Evolutionary conservation across 1,139 yeast species (phyloP).

Genomic region (Hyphopichia fennica): DNA sequence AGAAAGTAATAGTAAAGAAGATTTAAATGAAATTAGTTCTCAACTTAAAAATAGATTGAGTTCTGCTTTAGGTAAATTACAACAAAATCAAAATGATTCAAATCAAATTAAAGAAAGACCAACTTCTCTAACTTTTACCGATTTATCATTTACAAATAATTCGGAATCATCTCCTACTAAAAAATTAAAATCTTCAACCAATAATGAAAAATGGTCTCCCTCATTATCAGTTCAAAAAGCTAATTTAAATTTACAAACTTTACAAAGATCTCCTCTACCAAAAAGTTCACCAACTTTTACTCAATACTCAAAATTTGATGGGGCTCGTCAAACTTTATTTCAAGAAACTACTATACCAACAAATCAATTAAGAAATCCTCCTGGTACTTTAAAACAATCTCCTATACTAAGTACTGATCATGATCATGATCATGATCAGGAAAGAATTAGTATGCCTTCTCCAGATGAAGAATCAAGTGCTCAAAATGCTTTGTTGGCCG

Average conservation of each 20-base stretch:
- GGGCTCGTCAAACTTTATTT: slow-evolving; percentile 3
- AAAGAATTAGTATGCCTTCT: slow-evolving; percentile 21
- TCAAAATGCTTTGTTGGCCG: slow-evolving; percentile 45
- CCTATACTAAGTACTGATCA: slow-evolving; percentile 15
- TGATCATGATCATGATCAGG: not conserved
- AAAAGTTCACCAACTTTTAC: slow-evolving; percentile 5
- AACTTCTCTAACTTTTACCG: slow-evolving; percentile 28
- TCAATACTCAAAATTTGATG: slow-evolving; percentile 4
- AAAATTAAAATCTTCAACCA: slow-evolving; percentile 11
- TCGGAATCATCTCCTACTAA: slow-evolving; percentile 27
- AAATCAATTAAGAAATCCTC: not conserved
- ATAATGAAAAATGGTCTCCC: slow-evolving; percentile 20
- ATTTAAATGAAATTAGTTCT: slow-evolving; percentile 38
- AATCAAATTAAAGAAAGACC: slow-evolving; percentile 13
- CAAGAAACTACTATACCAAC: not conserved
- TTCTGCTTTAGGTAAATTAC: slow-evolving; percentile 42
- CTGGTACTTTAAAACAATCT: slow-evolving; percentile 19
- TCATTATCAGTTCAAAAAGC: slow-evolving; percentile 21
- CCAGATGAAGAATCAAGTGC: slow-evolving; percentile 46
- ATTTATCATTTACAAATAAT: slow-evolving; percentile 21
- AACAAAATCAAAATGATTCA: slow-evolving; percentile 17
- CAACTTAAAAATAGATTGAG: slow-evolving; percentile 39
- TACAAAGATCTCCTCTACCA: slow-evolving; percentile 34
- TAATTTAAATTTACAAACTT: slow-evolving; percentile 39
- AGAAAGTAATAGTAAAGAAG: slow-evolving; percentile 25